Conservation (phyloP, 345 rosid species). For the Erucastrum elatum region DNA sequence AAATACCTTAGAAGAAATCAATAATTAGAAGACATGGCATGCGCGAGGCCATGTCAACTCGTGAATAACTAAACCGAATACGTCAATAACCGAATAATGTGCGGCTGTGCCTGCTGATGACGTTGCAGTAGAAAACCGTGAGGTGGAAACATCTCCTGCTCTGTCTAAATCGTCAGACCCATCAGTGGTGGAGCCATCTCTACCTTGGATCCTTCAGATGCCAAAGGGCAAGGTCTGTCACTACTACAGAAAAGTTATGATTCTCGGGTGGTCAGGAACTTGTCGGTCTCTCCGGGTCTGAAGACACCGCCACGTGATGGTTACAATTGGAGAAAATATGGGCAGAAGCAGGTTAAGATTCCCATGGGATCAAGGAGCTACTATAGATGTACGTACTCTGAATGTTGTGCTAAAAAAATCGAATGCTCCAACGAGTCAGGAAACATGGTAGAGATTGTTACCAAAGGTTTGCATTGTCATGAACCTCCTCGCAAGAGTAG, state of each 20-base stretch:
- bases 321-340: slow-evolving; percentile 95
- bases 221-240: slow-evolving; percentile 29
- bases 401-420: slow-evolving; percentile 85
- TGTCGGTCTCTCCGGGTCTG: slow-evolving; percentile 40
- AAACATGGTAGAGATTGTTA: slow-evolving; percentile 64
- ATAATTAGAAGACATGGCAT: too few species aligned
- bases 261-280: slow-evolving; percentile 36
- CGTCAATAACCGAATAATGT: too few species aligned
- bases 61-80: too few species aligned
- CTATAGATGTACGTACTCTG: slow-evolving; percentile 78
- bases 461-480: slow-evolving; percentile 82
- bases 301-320: slow-evolving; percentile 70
- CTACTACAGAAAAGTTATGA: slow-evolving; percentile 33
- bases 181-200: background rate
- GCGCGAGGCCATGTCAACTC: too few species aligned
- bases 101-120: too few species aligned
- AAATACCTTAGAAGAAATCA: too few species aligned
- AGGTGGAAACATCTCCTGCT: slow-evolving; percentile 15
- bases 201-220: background rate
- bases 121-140: slow-evolving; percentile 39
- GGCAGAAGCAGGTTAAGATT: slow-evolving; percentile 96
- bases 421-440: slow-evolving; percentile 75
- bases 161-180: background rate
- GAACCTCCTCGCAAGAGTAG: slow-evolving; percentile 72
- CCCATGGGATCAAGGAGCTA: slow-evolving; percentile 90